Evolutionary conservation across 352 stramenopile genomes (phyloP), one percentile per base, ranked within the genome.

Genomic region (Pythium monospermum): DNA sequence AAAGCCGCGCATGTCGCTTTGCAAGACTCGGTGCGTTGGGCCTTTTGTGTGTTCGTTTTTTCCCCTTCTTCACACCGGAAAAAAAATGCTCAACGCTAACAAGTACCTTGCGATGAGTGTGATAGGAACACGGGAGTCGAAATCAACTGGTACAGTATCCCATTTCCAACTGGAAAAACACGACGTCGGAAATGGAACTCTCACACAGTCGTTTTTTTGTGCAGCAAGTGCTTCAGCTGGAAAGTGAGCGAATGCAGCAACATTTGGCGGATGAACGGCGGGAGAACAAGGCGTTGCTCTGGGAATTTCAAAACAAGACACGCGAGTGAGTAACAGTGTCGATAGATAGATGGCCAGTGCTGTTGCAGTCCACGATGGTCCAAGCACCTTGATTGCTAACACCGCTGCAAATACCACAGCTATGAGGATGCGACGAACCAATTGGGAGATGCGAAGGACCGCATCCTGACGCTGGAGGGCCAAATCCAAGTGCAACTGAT

Each of bases 401-500:
- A n/a, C n/a, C n/a, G n/a, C n/a, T n/a, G n/a, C n/a, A n/a, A n/a
- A n/a, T n/a, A n/a, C n/a, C n/a, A 30, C 27, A 77, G 67, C 6
- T 30, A 73, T n/a, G 56, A 72, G 27, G 44, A 71, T 15, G 55
- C 66, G n/a, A 59, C 22, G 4, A 61, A 47, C 12, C 69, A 76
- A 22, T 35, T 78, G 2, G 65, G 81, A 12, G 58, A 73, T 8
- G 25, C 68, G 0, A 66, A 64, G 36, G 64, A 47, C 18, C 66
- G 70, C n/a, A 46, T 76, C 4, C 31, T 68, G 33, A 83, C 69
- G 3, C 35, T 84, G 0, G 61, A 83, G 30, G 69, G 68, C 0
- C 71, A 87, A 27, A 36, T 83, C 36, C 73, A 85, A 71, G 55
- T 84, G 28, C 73, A 87, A 42, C 30, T 57, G n/a, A 61, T 84